phyloP scores from a whole-genome alignment of 1,139 yeast species.

The Wickerhamomyces sp. region DNA sequence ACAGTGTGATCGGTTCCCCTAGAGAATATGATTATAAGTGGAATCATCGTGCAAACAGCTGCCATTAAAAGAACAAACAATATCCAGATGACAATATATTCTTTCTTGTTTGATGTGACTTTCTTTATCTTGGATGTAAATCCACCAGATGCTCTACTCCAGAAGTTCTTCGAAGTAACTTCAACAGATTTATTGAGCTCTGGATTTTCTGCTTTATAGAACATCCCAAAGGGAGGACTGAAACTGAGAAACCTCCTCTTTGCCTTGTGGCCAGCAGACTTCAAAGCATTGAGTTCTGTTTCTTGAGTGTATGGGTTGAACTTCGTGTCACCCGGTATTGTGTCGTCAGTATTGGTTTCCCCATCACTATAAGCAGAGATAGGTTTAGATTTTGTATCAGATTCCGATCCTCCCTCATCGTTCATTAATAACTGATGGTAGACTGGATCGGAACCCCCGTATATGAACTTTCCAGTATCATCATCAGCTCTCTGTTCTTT shows the following conservation, averaged over 20 bases:
- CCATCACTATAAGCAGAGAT: background rate
- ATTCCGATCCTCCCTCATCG: too few relatives aligned
- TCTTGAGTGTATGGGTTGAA: constrained; percentile 11
- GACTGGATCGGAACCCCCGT: too few relatives aligned
- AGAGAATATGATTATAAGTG: constrained; percentile 16
- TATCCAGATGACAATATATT: constrained; percentile 18
- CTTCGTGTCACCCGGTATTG: background rate
- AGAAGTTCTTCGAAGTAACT: constrained; percentile 1
- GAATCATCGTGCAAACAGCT: constrained; percentile 18
- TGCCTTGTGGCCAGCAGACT: background rate
- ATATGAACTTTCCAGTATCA: background rate
- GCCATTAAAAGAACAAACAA: constrained; percentile 17
- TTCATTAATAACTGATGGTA: too few relatives aligned
- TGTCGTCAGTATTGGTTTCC: background rate
- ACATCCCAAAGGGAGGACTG: constrained; percentile 8
- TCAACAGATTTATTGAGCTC: constrained; percentile 5
- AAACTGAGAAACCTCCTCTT: background rate
- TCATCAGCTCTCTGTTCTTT: background rate
- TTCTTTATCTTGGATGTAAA: background rate
- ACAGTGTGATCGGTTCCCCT: constrained; percentile 22
- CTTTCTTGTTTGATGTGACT: background rate
- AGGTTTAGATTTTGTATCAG: background rate
- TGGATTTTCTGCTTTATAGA: constrained; percentile 15
- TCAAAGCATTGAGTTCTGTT: constrained; percentile 14
- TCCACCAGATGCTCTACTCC: constrained; percentile 2